Conservation (phyloP, 208 protist genomes). For the Trypanosoma rangeli region DNA sequence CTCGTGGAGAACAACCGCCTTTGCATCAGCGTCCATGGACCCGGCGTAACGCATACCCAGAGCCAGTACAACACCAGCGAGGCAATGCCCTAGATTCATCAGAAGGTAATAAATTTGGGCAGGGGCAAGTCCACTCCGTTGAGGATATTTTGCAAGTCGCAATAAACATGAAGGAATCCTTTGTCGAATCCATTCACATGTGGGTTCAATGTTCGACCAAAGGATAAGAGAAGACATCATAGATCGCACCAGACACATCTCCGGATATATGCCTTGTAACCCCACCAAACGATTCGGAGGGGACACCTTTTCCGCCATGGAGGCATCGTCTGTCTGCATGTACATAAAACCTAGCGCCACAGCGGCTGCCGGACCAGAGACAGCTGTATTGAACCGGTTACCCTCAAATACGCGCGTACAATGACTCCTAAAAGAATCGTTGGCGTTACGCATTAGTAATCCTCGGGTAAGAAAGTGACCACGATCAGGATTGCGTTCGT, state of each 20-base stretch:
- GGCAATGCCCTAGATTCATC: constrained; percentile 78
- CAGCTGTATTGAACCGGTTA: constrained; percentile 68
- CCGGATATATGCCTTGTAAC: constrained; percentile 71
- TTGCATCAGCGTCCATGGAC: constrained; percentile 59
- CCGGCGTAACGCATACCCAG: constrained; percentile 83
- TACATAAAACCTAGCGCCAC: constrained; percentile 79
- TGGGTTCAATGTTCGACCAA: constrained; percentile 61
- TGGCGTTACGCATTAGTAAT: constrained; percentile 45
- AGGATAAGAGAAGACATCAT: constrained; percentile 66
- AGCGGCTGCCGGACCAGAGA: constrained; percentile 67
- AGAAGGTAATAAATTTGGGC: constrained; percentile 75
- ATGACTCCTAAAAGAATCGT: constrained; percentile 37
- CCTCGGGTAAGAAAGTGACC: constrained; percentile 62
- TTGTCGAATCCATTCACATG: constrained; percentile 44
- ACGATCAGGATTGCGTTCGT: constrained; percentile 52
- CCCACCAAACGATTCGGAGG: constrained; percentile 52
- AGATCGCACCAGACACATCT: constrained; percentile 73
- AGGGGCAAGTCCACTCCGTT: constrained; percentile 33
- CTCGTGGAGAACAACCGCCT: constrained; percentile 55
- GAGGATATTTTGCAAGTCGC: constrained; percentile 29
- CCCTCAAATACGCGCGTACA: constrained; percentile 82
- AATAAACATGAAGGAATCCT: constrained; percentile 51
- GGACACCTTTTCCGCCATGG: constrained; percentile 48
- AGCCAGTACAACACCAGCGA: constrained; percentile 69
- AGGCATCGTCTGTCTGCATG: constrained; percentile 55